These are phyloP conservation scores for Silene latifolia DNA, from an alignment of 148 eudicot genomes.

Conservation along the genomic window DNA sequence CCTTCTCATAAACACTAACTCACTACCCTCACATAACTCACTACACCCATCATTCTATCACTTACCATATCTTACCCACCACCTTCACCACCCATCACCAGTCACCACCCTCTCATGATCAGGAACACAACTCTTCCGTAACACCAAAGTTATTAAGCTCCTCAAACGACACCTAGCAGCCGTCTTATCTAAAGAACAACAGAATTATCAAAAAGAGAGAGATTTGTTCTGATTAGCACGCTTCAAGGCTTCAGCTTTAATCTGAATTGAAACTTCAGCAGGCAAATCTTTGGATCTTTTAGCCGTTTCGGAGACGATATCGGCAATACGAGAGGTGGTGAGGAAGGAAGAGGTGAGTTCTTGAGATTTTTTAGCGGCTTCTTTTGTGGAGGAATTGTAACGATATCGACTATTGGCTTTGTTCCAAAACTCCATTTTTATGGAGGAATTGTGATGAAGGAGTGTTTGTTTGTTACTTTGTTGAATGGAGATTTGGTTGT, in stretches of 20 bases:
- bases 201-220: constrained; percentile 41
- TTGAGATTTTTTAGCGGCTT: constrained; percentile 52
- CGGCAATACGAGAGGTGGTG: constrained; percentile 44
- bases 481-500: background rate
- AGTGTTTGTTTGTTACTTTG: no score
- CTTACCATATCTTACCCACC: no score
- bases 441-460: background rate
- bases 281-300: constrained; percentile 51
- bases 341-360: constrained; percentile 39
- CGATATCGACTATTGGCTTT: constrained; percentile 31
- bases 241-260: constrained; percentile 54
- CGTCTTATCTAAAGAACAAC: constrained; percentile 2
- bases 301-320: constrained; percentile 59
- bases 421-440: constrained; percentile 72
- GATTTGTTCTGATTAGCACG: constrained; percentile 68
- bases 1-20: no score
- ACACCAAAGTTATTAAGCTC: constrained; percentile 71
- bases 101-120: no score
- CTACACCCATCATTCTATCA: no score
- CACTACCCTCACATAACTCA: no score
- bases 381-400: constrained; percentile 14
- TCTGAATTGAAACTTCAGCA: constrained; percentile 58
- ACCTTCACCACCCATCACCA: no score
- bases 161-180: constrained; percentile 17
- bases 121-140: constrained; percentile 52